phyloP scores from a whole-genome alignment of 257 asterid genomes.

The Solanum verrucosum region DNA sequence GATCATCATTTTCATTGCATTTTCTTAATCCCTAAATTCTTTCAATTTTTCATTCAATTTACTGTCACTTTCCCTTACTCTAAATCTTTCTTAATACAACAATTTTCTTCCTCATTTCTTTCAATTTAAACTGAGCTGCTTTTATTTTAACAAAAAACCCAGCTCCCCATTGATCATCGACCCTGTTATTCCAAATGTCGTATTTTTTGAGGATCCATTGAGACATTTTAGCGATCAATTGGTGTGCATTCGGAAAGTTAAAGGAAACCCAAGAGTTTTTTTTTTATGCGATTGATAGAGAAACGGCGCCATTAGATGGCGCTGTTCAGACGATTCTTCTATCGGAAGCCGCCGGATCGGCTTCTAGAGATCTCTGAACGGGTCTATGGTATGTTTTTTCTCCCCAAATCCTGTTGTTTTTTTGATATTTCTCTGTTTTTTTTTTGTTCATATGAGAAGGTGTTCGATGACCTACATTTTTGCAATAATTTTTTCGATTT shows the following conservation, averaged over 20 bases:
- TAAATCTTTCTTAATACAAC: neutral
- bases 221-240: neutral
- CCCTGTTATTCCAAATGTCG: neutral
- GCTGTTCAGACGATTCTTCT: slow-evolving; percentile 97
- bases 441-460: neutral
- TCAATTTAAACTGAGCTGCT: neutral
- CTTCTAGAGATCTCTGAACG: slow-evolving; percentile 98
- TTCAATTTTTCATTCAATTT: neutral
- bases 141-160: neutral
- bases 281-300: slow-evolving; percentile 42
- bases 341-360: slow-evolving; percentile 99
- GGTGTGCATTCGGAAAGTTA: neutral
- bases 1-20: neutral
- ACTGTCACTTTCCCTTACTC: neutral
- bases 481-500: neutral
- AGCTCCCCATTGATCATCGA: neutral
- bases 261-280: slow-evolving; percentile 23
- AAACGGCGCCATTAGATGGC: slow-evolving; percentile 99
- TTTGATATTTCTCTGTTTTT: neutral
- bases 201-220: neutral
- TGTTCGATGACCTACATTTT: neutral
- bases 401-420: neutral
- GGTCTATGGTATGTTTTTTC: slow-evolving; percentile 61
- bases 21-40: neutral
- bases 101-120: neutral